Base-by-base conservation (phyloP, 2,329 filamentous ascomycete species). In the Neofusicoccum umdonicola region DNA sequence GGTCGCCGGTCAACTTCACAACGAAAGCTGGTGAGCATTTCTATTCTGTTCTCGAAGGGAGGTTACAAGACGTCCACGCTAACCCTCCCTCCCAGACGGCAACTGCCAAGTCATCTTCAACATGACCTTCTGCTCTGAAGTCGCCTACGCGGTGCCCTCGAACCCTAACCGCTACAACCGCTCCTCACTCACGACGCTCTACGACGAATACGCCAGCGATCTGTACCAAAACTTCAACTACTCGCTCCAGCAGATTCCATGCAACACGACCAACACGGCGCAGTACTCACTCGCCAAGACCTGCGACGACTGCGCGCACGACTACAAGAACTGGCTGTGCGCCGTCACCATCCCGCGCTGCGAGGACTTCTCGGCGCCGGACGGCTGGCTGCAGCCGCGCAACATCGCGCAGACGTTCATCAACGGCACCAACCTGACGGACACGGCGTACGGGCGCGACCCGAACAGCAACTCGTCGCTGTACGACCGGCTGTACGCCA, bases 291-390 rank as follows among this genome's bases (percentile, higher is more conserved):
- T 98, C 13, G 90, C 87, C 1, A 86, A 88, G 47, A 86, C 78
- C 69, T 99, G 95, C 81, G 77, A 81, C 48, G 85, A 96, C 76
- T 99, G 95, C 78, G 86, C 82, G 15, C 72, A 75, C 0, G 92
- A 92, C 8, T 99, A 99, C 84, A 97, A 96, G 76, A 83, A 88
- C 72, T 99, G 95, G 95, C 88, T 99, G 19, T 99, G 95, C 80
- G 90, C 92, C 27, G 93, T 98, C 34, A 90, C 88, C 15, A 95
- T 99, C 67, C 95, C 95, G 1, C 90, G 93, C 35, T 99, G 95
- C 80, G 89, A 92, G 72, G 94, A 97, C 78, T 95, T 91, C 71
- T 86, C 84, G 58, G 86, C 83, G 56, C 71, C 76, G 1, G 80
- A 82, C 13, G 62, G 19, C 2, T 73, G 66, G 58, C 83, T 92